phyloP scores from a whole-genome alignment of 2,329 filamentous ascomycete genomes.

The Lachnum nothofagi region DNA sequence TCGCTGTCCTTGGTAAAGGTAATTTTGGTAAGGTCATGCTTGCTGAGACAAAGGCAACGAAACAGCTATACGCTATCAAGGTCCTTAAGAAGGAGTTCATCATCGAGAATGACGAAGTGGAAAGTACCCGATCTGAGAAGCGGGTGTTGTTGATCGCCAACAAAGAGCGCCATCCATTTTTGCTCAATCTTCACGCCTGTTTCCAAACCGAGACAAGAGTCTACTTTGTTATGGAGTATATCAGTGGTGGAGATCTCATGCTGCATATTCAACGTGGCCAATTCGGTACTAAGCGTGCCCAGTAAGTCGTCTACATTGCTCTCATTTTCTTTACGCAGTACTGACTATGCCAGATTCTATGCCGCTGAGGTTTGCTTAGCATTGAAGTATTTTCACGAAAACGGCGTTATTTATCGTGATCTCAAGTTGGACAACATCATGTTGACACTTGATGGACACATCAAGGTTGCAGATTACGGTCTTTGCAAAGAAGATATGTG shows the following conservation, averaged over 20 bases:
- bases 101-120: constrained; percentile 98
- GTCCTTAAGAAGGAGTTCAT: constrained; percentile 99
- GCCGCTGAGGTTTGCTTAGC: constrained; percentile 95
- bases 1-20: constrained; percentile 95
- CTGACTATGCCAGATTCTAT: constrained; percentile 65
- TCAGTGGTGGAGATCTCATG: constrained; percentile 98
- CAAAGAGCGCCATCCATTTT: constrained; percentile 91
- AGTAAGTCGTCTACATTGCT: constrained; percentile 54
- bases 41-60: constrained; percentile 88
- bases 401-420: constrained; percentile 93
- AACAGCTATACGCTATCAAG: constrained; percentile 95
- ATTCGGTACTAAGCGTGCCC: constrained; percentile 90
- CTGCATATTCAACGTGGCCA: constrained; percentile 95
- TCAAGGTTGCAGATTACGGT: constrained; percentile 98
- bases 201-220: constrained; percentile 98
- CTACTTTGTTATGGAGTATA: constrained; percentile 99
- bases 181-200: constrained; percentile 91
- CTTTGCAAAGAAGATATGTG: constrained; percentile 99
- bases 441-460: constrained; percentile 88
- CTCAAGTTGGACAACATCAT: constrained; percentile 84
- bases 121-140: constrained; percentile 96
- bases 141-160: constrained; percentile 95
- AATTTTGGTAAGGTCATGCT: constrained; percentile 99
- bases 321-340: constrained; percentile 5
- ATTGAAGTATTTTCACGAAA: constrained; percentile 98